Base-by-base conservation (phyloP, 1,284 basidiomycete species). In the Spongiforma sp. region DNA sequence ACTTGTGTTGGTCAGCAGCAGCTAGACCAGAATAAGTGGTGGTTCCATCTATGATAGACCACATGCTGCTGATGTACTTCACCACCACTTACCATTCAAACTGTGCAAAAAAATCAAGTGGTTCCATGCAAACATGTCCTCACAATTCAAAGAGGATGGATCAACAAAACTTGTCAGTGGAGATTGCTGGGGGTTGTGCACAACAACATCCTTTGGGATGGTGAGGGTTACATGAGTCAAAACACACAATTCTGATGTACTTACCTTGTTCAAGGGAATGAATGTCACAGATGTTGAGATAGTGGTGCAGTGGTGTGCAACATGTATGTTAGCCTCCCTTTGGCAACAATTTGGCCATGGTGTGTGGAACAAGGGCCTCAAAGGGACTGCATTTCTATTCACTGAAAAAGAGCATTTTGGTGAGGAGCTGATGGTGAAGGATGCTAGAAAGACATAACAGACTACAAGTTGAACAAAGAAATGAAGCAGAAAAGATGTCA, bases 41-140 rank as follows among this genome's bases (percentile, higher is more conserved):
- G n/a, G n/a, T n/a, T n/a, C n/a, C n/a, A n/a, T n/a, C n/a, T n/a
- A n/a, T n/a, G n/a, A n/a, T n/a, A n/a, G n/a, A n/a, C n/a, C n/a
- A n/a, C n/a, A n/a, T n/a, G n/a, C n/a, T n/a, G 24, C 28, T 3
- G 30, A 50, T 12, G 15, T n/a, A 12, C 48, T 50, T 7, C 24
- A 28, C 14, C 26, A n/a, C 21, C 48, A 10, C n/a, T n/a, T 50
- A 12, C 48, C 48, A 3, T 28, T 14, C 30, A 28, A 9, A 4
- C 7, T 14, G 7, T 17, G 26, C 3, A 7, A 50, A 8, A 50
- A 50, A 11, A 11, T 50, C 19, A 14, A 19, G 15, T 50, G 58
- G 58, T 60, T 63, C 10, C 60, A 63, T 19, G 54, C 59, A 3
- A 52, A 63, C 15, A 63, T 63, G 58, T 56, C 37, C 1, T 41